These are phyloP conservation scores for Porogramme epimiltina DNA, from an alignment of 1,284 basidiomycete species.

Conservation along the genomic window DNA sequence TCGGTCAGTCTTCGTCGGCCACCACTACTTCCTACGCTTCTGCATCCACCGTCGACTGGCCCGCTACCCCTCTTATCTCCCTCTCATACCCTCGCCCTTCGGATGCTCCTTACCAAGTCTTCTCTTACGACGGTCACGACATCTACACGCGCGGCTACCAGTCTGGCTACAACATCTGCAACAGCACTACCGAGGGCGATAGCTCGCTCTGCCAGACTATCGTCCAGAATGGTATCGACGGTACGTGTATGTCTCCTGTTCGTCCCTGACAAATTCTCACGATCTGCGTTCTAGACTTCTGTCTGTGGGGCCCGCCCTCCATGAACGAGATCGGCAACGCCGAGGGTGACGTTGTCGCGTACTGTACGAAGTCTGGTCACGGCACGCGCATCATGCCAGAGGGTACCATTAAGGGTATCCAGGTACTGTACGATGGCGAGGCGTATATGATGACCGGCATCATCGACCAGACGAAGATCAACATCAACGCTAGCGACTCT, in stretches of 20 bases:
- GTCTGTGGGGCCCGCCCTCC: conserved; percentile 56
- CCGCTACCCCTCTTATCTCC: conserved; percentile 37
- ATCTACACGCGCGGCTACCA: conserved; percentile 49
- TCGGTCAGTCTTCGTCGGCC: conserved; percentile 31
- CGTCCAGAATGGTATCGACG: not conserved
- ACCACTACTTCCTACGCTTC: too few species aligned
- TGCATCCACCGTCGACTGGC: conserved; percentile 11
- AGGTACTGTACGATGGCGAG: conserved; percentile 39
- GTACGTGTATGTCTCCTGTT: not conserved
- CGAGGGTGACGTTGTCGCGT: conserved; percentile 73
- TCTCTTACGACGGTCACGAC: not conserved
- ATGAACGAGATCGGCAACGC: conserved; percentile 58
- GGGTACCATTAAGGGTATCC: conserved; percentile 65
- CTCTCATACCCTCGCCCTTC: not conserved
- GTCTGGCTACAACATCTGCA: conserved; percentile 68
- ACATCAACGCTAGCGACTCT: conserved; percentile 53
- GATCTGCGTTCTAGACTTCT: conserved; percentile 51
- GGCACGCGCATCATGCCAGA: conserved; percentile 67
- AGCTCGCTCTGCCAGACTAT: conserved; percentile 66
- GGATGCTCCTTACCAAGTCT: not conserved
- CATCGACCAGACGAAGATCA: conserved; percentile 61
- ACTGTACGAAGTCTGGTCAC: conserved; percentile 70
- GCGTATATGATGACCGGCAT: conserved; percentile 46
- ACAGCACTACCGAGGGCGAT: conserved; percentile 65
- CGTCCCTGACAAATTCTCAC: not conserved